Evolutionary conservation across 352 stramenopile genomes (phyloP), one percentile per base, ranked within the genome.

Genomic region (Globisporangium spiculum): DNA sequence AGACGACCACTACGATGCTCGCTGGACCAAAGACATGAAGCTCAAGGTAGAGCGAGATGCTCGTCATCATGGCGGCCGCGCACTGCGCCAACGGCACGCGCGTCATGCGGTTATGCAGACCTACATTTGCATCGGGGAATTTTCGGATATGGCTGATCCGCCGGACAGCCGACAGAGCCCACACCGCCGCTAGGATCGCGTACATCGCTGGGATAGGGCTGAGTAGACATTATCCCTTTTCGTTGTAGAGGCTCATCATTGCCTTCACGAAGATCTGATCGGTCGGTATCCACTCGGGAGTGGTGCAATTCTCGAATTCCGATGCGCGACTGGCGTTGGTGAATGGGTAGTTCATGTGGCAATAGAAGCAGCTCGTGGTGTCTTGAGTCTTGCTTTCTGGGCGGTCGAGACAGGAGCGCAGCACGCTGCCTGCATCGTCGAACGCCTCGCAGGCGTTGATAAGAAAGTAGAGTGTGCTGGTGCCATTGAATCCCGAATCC

Each of bases 381-480:
- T 16, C 16, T 6, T n/a, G 9, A 48, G 61, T 10, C 14, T 75
- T 44, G 46, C 66, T 75, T 24, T 63, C 67, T 9, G 67, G 38
- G 58, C 63, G 41, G 2, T 69, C 44, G 1, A 89, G 68, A 48
- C 83, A 89, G 9, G 80, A 89, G 1, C 79, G 79, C 50, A 91
- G 66, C 16, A 88, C 81, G 1, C 77, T 78, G 0, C 77, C 32
- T 1, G 67, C 52, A 0, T 79, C 83, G 4, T 75, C 83, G 24
- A 86, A 61, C 5, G 79, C 82, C 67, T 90, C 82, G 52, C 83
- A 91, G 0, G 80, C 74, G 59, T 91, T 76, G 22, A 89, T 77
- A 60, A 78, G 80, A 52, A 88, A 81, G 12, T 77, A 63, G 9
- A 84, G 70, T n/a, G 38, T 73, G 18, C 38, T 72, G 30, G 66